Evolutionary conservation across 1,284 basidiomycete species (phyloP), one percentile per base, ranked within the genome.

Genomic region (Butyriboletus appendiculatus): DNA sequence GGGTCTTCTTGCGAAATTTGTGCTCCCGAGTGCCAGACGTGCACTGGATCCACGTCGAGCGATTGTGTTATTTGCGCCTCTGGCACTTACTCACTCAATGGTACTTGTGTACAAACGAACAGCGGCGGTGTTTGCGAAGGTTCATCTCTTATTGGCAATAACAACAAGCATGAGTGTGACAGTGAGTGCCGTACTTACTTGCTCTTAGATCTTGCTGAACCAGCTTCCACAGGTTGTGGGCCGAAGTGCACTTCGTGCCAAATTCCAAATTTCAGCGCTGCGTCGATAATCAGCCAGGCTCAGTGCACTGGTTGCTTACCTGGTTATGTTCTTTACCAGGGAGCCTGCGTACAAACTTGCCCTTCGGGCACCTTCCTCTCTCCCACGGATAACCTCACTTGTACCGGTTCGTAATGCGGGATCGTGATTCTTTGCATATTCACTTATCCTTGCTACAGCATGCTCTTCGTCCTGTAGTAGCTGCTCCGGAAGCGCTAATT

Each of bases 291-390:
- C 33, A 75, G 79, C 52, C 77, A 88, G 53, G 71, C 84, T 3
- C 82, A 90, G 59, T 94, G 91, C 68, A 87, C 85, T 15, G 83
- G 78, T 0, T 94, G 91, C 66, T 68, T 93, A 35, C 82, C 89
- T 18, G 91, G 91, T 5, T 85, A 78, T 55, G 82, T 90, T 20
- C 79, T 94, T 20, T 85, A 80, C 3, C 70, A 84, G 37, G 88
- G 88, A 1, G 69, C 80, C 59, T 94, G 91, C 56, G 74, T 90
- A 16, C 73, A 75, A 34, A 79, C 73, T 52, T 94, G 91, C 61
- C 89, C 92, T 2, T 67, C 77, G 1, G 88, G 86, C 3, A 85
- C 84, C 0, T 92, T 92, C 68, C 70, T 91, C 14, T 82, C 80
- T 35, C 82, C 88, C 6, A 75, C 79, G 58, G 87, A 92, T 61